A percentile compares a stretch with the other conserved stretches of the same genome.
Evolutionary conservation across 176 grass and related monocot genomes (phyloP).

Genomic region (Eragrostis curvula): DNA sequence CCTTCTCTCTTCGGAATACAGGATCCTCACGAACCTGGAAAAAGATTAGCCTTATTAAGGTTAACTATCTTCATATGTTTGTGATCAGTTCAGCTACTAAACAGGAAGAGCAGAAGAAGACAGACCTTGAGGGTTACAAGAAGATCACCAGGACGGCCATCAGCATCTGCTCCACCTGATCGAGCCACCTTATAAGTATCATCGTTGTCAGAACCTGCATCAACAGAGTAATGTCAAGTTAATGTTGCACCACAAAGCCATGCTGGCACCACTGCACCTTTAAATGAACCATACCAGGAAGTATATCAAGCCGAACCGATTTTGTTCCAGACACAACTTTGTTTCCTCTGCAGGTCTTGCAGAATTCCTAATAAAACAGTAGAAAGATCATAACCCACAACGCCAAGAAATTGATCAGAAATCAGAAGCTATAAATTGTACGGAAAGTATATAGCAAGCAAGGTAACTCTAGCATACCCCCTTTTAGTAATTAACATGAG

Average conservation of each 20-base stretch:
- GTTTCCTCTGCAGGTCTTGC: conserved; percentile 82
- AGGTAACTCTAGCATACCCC: conserved; percentile 4
- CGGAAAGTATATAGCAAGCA: background rate
- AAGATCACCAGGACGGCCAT: conserved; percentile 85
- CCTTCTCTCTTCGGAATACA: conserved; percentile 89
- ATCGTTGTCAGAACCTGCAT: conserved; percentile 74
- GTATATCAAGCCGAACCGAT: conserved; percentile 71
- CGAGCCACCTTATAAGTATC: conserved; percentile 78
- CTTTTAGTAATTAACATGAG: conserved; percentile 11
- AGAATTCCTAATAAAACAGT: conserved; percentile 67
- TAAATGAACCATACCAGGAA: conserved; percentile 61
- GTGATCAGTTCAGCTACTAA: background rate
- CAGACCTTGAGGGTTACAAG: conserved; percentile 82
- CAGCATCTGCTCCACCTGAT: conserved; percentile 87
- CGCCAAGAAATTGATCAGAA: conserved; percentile 27
- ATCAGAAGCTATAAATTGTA: conserved; percentile 6
- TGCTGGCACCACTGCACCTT: background rate
- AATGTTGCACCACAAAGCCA: conserved; percentile 13
- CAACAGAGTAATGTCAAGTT: conserved; percentile 10
- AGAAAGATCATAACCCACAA: conserved; percentile 28
- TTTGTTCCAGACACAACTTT: conserved; percentile 74
- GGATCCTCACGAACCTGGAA: conserved; percentile 86
- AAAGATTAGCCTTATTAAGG: conserved; percentile 28
- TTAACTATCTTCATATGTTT: background rate
- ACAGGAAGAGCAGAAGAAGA: conserved; percentile 4